Evolutionary conservation across 1,284 basidiomycete species (phyloP).

Genomic region (Athelia psychrophila): DNA sequence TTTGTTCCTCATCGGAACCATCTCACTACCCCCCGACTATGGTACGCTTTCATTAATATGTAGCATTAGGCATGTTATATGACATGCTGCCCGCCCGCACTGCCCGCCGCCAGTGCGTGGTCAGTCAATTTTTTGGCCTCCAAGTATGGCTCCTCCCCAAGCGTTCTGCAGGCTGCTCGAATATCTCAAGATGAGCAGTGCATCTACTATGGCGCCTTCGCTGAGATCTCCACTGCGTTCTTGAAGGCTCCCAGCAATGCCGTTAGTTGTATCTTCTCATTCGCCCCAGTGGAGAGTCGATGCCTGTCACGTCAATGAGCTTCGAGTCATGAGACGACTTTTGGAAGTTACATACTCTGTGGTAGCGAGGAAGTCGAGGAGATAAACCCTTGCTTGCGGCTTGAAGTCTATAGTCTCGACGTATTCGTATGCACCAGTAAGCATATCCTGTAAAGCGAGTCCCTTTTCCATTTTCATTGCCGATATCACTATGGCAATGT

Average conservation of each 20-base stretch:
- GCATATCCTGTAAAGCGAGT: constrained; percentile 91
- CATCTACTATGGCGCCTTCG: constrained; percentile 23
- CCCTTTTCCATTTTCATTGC: constrained; percentile 90
- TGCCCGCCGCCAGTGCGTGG: no score
- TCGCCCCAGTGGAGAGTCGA: constrained; percentile 89
- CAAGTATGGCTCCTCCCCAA: no score
- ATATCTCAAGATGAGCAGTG: constrained; percentile 1
- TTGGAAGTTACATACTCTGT: constrained; percentile 68
- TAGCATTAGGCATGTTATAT: no score
- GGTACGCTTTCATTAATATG: no score
- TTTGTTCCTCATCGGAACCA: no score
- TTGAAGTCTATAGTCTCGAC: constrained; percentile 86
- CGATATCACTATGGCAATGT: constrained; percentile 67
- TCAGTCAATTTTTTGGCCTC: no score
- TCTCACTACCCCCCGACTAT: no score
- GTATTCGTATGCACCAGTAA: constrained; percentile 93
- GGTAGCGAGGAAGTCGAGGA: constrained; percentile 88
- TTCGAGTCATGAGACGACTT: not conserved
- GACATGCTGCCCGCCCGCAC: no score
- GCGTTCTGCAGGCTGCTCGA: no score
- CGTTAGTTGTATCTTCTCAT: constrained; percentile 92
- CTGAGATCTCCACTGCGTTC: constrained; percentile 78
- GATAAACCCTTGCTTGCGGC: constrained; percentile 82
- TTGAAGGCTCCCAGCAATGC: constrained; percentile 94
- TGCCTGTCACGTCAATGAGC: constrained; percentile 55